phyloP scores from a whole-genome alignment of 2,329 filamentous ascomycete species.

The Blastomyces percursus region DNA sequence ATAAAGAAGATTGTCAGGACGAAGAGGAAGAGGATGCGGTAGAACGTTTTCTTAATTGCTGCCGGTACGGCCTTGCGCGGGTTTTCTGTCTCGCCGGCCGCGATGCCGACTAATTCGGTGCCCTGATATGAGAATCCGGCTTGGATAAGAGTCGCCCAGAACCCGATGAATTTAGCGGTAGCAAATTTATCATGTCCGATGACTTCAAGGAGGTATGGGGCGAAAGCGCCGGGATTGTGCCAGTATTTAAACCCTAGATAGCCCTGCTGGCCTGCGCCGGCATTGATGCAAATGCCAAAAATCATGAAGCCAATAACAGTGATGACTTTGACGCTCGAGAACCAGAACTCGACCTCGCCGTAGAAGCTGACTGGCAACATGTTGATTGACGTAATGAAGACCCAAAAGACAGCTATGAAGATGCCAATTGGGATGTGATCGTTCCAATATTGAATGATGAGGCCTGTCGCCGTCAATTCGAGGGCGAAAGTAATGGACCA shows the following conservation, averaged over 20 bases:
- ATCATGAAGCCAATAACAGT: slow-evolving; percentile 66
- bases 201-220: slow-evolving; percentile 48
- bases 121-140: slow-evolving; percentile 41
- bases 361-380: slow-evolving; percentile 62
- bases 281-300: slow-evolving; percentile 64
- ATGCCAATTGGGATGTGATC: slow-evolving; percentile 52
- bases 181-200: slow-evolving; percentile 29
- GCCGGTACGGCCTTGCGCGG: slow-evolving; percentile 60
- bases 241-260: slow-evolving; percentile 66
- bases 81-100: slow-evolving; percentile 65
- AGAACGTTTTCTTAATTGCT: slow-evolving; percentile 65
- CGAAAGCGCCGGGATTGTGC: slow-evolving; percentile 48
- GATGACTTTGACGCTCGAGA: slow-evolving; percentile 65
- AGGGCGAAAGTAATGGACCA: slow-evolving; percentile 64
- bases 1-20: slow-evolving; percentile 48
- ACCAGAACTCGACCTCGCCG: slow-evolving; percentile 69
- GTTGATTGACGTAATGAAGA: slow-evolving; percentile 57
- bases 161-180: slow-evolving; percentile 54
- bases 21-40: slow-evolving; percentile 56
- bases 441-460: slow-evolving; percentile 69
- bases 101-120: slow-evolving; percentile 64
- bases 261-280: slow-evolving; percentile 57
- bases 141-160: slow-evolving; percentile 42
- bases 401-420: slow-evolving; percentile 64
- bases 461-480: slow-evolving; percentile 59